phyloP scores from a whole-genome alignment of 768 basidiomycete genomes.

The Kondoa subrosea region DNA sequence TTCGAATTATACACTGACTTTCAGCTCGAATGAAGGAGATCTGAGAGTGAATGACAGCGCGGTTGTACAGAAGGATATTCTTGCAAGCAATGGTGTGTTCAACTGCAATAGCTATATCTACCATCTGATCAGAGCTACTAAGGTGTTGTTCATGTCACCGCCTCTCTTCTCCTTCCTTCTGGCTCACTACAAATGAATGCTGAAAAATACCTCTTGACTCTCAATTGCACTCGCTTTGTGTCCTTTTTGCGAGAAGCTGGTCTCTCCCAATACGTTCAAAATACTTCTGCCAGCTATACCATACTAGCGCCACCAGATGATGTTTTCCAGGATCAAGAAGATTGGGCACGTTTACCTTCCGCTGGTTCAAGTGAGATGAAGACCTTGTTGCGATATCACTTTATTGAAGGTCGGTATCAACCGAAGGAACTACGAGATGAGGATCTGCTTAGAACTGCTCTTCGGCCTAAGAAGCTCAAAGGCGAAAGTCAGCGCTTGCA shows the following conservation, averaged over 20 bases:
- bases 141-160: slow-evolving; percentile 73
- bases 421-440: slow-evolving; percentile 54
- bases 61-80: slow-evolving; percentile 65
- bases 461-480: slow-evolving; percentile 41
- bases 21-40: slow-evolving; percentile 40
- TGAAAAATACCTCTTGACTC: slow-evolving; percentile 81
- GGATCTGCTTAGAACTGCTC: slow-evolving; percentile 60
- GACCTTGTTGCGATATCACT: slow-evolving; percentile 68
- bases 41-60: slow-evolving; percentile 30
- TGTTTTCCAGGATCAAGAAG: slow-evolving; percentile 38
- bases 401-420: slow-evolving; percentile 64
- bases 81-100: slow-evolving; percentile 58
- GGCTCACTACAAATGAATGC: slow-evolving; percentile 65
- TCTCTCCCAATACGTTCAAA: slow-evolving; percentile 38
- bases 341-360: slow-evolving; percentile 39
- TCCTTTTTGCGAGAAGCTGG: slow-evolving; percentile 69
- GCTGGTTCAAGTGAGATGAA: slow-evolving; percentile 53
- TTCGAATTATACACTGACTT: slow-evolving; percentile 46
- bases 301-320: slow-evolving; percentile 85
- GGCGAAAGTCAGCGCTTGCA: slow-evolving; percentile 31
- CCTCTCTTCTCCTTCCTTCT: slow-evolving; percentile 59
- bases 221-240: slow-evolving; percentile 83
- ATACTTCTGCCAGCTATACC: slow-evolving; percentile 42
- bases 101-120: rapidly evolving
- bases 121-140: too few species aligned